Conservation (phyloP, 768 basidiomycete genomes). For the Trametes villosa region DNA sequence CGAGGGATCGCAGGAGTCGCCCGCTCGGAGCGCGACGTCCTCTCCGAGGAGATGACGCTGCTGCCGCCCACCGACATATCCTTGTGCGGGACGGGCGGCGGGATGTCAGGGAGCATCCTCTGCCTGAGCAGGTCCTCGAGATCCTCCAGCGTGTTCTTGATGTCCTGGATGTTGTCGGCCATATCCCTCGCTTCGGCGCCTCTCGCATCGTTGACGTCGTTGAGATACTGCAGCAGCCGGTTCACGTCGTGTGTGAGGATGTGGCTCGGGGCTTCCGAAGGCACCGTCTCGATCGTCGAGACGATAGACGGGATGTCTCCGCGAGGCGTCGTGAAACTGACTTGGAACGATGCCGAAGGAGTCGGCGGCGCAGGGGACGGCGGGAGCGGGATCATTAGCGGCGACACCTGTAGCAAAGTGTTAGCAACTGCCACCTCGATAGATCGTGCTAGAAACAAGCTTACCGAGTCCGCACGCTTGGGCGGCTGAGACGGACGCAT, state of each 20-base stretch:
- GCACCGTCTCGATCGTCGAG: conserved; percentile 48
- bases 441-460: conserved; percentile 16
- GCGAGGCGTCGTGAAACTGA: conserved; percentile 55
- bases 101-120: conserved; percentile 23
- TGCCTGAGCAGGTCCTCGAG: conserved; percentile 25
- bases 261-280: conserved; percentile 45
- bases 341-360: conserved; percentile 46
- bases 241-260: conserved; percentile 57
- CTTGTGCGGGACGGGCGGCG: conserved; percentile 36
- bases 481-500: conserved; percentile 19
- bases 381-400: conserved; percentile 37
- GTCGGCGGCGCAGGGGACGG: conserved; percentile 40
- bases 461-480: conserved; percentile 34
- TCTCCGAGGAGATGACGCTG: conserved; percentile 38
- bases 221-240: conserved; percentile 54
- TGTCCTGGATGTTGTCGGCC: conserved; percentile 65
- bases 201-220: conserved; percentile 66
- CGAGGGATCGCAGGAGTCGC: conserved; percentile 24
- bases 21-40: conserved; percentile 9
- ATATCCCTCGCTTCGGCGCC: conserved; percentile 69
- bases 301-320: conserved; percentile 53
- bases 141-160: conserved; percentile 70
- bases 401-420: conserved; percentile 31
- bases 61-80: conserved; percentile 54
- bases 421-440: not conserved